These are phyloP conservation scores for Amphirosellinia nigrospora DNA, from an alignment of 495 filamentous ascomycete species.

Conservation along the genomic window DNA sequence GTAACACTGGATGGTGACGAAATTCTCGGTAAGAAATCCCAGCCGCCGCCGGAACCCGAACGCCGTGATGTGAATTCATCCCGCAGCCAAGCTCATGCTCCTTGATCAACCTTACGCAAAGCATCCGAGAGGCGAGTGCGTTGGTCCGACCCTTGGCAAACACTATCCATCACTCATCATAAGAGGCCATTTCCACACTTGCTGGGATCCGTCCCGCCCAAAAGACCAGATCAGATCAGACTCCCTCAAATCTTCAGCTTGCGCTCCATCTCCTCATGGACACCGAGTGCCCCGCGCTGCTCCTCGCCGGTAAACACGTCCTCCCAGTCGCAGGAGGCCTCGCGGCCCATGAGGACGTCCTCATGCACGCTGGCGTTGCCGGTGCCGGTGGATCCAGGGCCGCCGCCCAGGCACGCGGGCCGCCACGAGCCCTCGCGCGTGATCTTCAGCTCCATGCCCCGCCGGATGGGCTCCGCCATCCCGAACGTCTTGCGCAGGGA, in stretches of 20 bases:
- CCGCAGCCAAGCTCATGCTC: not conserved
- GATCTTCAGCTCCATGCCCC: conserved; percentile 96
- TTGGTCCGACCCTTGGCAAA: not conserved
- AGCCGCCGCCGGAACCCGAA: not conserved
- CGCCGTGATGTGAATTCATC: not conserved
- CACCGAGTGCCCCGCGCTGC: conserved; percentile 67
- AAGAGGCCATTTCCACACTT: not conserved
- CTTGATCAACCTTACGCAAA: not conserved
- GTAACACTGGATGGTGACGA: not conserved
- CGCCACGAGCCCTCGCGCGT: conserved; percentile 61
- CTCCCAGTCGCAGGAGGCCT: conserved; percentile 82
- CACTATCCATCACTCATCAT: not conserved
- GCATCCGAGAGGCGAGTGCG: not conserved
- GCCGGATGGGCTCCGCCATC: conserved; percentile 88
- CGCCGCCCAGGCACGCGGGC: conserved; percentile 52
- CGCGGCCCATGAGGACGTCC: conserved; percentile 83
- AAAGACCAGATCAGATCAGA: not conserved
- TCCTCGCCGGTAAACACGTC: conserved; percentile 83
- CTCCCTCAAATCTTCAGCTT: conserved; percentile 63
- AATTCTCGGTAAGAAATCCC: not conserved
- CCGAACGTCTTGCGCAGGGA: conserved; percentile 82
- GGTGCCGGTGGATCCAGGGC: conserved; percentile 22
- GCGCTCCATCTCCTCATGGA: conserved; percentile 95
- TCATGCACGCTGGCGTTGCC: conserved; percentile 62
- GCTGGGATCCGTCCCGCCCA: not conserved